Conservation (phyloP, 2,329 filamentous ascomycete species). For the Ceratocystis colombiana region DNA sequence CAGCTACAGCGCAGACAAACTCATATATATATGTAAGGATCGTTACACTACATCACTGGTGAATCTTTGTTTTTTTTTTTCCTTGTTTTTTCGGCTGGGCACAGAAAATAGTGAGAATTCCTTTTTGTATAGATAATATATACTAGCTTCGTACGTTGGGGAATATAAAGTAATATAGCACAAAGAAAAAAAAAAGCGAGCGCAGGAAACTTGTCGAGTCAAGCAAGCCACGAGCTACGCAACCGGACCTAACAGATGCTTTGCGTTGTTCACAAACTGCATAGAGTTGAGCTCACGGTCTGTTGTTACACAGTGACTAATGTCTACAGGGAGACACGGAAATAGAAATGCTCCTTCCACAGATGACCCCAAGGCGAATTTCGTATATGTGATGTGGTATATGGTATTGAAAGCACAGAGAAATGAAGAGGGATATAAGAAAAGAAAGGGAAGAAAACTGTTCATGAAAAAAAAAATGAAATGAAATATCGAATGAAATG, state of each 20-base stretch:
- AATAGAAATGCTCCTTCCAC: neutral
- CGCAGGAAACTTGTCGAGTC: too few species aligned
- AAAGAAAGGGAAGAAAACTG: conserved; percentile 2
- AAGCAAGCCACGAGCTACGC: too few species aligned
- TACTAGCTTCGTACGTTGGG: too few species aligned
- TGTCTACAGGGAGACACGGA: neutral
- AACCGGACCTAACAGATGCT: too few species aligned
- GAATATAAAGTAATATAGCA: neutral
- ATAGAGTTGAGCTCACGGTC: too few species aligned
- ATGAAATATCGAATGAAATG: conserved; percentile 2
- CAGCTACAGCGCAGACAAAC: too few species aligned
- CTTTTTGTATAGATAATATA: neutral
- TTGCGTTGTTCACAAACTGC: too few species aligned
- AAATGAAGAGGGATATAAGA: conserved; percentile 19
- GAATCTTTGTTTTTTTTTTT: too few species aligned
- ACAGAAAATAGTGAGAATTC: neutral
- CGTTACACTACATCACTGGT: too few species aligned
- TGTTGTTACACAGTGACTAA: neutral
- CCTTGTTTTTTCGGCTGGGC: too few species aligned
- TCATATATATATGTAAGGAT: too few species aligned
- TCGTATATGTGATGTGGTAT: conserved; percentile 2
- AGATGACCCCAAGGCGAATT: neutral
- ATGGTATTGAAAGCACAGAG: conserved; percentile 11
- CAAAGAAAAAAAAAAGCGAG: neutral
- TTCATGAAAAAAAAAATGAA: conserved; percentile 1